Evolutionary conservation across 805 yeast genomes (phyloP).

Genomic region (Lipomyces anomalus): DNA sequence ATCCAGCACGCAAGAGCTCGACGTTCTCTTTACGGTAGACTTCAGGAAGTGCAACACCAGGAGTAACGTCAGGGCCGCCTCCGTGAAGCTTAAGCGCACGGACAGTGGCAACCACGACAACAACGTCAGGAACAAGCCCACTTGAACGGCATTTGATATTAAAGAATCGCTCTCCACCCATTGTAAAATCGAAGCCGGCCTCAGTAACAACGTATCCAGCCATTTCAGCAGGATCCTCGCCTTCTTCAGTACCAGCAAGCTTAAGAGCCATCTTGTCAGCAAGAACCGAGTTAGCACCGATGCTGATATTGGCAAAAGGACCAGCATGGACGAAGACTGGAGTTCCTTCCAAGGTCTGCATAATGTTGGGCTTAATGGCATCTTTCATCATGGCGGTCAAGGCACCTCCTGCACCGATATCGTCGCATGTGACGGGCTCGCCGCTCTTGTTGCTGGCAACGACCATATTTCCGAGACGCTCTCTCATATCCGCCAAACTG

Average conservation of each 20-base stretch:
- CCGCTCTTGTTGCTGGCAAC: constrained; percentile 74
- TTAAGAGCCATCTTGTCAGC: constrained; percentile 92
- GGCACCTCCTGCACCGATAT: constrained; percentile 93
- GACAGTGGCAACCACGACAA: constrained; percentile 91
- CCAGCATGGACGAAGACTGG: constrained; percentile 98
- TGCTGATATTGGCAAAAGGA: constrained; percentile 94
- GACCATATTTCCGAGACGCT: constrained; percentile 81
- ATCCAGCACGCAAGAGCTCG: constrained; percentile 70
- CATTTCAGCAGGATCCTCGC: constrained; percentile 35
- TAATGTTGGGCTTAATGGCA: constrained; percentile 90
- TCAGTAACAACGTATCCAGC: constrained; percentile 90
- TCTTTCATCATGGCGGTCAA: constrained; percentile 90
- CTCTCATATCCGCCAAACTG: constrained; percentile 74
- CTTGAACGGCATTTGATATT: constrained; percentile 93
- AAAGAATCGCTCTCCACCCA: constrained; percentile 98
- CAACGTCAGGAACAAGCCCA: constrained; percentile 81
- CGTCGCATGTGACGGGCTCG: constrained; percentile 87
- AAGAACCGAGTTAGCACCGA: constrained; percentile 91
- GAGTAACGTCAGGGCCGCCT: constrained; percentile 94
- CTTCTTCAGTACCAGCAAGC: constrained; percentile 64
- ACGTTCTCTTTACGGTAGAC: constrained; percentile 78
- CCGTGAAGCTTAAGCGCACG: constrained; percentile 97
- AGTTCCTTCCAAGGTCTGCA: constrained; percentile 97
- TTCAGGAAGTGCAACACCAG: constrained; percentile 79
- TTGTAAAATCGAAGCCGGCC: constrained; percentile 97